Evolutionary conservation across 2,329 filamentous ascomycete species (phyloP), one percentile per base, ranked within the genome.

Genomic region (Blumeriella jaapii): DNA sequence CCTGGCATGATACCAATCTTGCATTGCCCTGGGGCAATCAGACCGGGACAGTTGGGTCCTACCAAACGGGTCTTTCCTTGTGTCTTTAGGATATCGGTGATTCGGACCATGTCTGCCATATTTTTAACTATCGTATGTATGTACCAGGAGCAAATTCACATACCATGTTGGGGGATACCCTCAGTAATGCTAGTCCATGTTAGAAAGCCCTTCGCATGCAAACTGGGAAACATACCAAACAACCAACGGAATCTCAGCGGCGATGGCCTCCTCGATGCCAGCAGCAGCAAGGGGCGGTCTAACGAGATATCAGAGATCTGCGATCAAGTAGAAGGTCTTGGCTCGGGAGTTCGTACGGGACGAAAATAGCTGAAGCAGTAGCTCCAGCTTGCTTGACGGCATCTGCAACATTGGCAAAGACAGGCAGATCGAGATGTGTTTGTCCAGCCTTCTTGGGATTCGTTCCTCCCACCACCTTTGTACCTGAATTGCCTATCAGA

Each of bases 1-100:
- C 91, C 91, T 48, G 91, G 85, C 91, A 98, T 96, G 69, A 98
- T 98, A 60, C 91, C 91, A 59, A 98, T 96, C 72, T 98, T 98
- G 78, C 91, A 98, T 76, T 93, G 89, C 55, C 89, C 91, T 42
- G 75, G 74, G 36, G 72, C 89, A 63, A 96, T 96, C 65, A 96
- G 89, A 61, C 89, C 91, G 47, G 91, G 91, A 71, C 91, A 98
- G 72, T 96, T 98, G 57, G 89, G 89, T 51, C 89, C 89, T 45
- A 96, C 86, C 56, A 98, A 74, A 59, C 91, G 82, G 51, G 89
- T 95, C 76, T 96, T 96, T 71, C 68, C 78, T 69, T 98, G 91
- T 37, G 87, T 84, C 75, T 95, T 96, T 60, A 98, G 75, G 63
- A 96, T 94, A 62, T 86, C 78, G 61, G 91, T 95, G 63, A 96